A percentile compares a stretch with the other conserved stretches of the same genome.
These are phyloP conservation scores for Opeltia flavorubescens DNA, from an alignment of 495 filamentous ascomycete genomes.

Conservation along the genomic window DNA sequence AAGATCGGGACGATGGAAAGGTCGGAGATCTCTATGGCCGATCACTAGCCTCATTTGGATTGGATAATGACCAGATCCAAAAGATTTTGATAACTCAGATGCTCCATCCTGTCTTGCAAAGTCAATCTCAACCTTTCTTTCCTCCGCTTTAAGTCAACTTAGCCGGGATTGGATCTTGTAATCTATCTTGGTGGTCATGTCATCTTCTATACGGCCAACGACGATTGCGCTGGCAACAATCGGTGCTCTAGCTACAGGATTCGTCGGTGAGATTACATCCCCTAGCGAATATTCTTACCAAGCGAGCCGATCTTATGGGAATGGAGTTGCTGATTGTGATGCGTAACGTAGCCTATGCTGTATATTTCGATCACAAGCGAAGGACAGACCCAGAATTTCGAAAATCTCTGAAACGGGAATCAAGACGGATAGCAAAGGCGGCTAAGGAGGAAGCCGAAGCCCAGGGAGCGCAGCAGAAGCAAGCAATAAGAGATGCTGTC, in stretches of 20 bases:
- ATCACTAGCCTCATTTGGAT: not conserved
- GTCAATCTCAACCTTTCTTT: no score
- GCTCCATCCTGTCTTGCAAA: not conserved
- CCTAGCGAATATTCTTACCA: not conserved
- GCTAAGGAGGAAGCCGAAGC: conserved; percentile 67
- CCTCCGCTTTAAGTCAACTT: no score
- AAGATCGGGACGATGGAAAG: not conserved
- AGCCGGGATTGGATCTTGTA: not conserved
- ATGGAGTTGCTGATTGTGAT: conserved; percentile 2
- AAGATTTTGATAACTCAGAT: no score
- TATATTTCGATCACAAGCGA: conserved; percentile 91
- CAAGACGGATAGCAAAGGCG: conserved; percentile 56
- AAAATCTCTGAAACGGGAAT: conserved; percentile 68
- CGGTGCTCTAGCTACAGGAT: conserved; percentile 59
- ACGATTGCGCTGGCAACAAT: conserved; percentile 60
- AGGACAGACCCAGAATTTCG: conserved; percentile 79
- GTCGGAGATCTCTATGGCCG: not conserved
- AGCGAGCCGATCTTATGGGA: no score
- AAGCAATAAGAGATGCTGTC: conserved; percentile 55
- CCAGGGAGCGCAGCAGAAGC: conserved; percentile 51
- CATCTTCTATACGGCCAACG: conserved; percentile 37
- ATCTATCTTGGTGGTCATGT: not conserved
- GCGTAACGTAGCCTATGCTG: conserved; percentile 49
- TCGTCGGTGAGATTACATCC: conserved; percentile 45
- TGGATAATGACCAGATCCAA: no score